phyloP scores from a whole-genome alignment of 2,329 filamentous ascomycete species.

The Colletotrichum sp. region DNA sequence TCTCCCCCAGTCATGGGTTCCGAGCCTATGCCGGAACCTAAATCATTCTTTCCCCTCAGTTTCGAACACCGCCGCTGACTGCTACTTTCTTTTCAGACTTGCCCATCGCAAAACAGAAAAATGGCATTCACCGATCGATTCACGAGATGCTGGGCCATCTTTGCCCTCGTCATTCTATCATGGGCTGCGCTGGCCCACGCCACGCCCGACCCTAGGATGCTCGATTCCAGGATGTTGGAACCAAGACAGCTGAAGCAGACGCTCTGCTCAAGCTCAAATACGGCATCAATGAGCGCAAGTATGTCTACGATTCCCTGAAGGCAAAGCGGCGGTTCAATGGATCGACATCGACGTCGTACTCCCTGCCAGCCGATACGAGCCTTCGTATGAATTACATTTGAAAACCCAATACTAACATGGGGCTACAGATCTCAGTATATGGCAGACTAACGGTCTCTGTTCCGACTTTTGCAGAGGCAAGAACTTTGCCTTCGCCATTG shows the following conservation, averaged over 20 bases:
- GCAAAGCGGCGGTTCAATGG: background rate
- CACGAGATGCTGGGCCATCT: conserved; percentile 21
- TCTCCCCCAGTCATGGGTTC: background rate
- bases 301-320: conserved; percentile 20
- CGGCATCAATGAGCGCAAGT: conserved; percentile 36
- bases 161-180: conserved; percentile 28
- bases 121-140: conserved; percentile 28
- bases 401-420: background rate
- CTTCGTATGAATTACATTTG: background rate
- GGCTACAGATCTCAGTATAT: conserved; percentile 56
- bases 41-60: background rate
- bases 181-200: conserved; percentile 26
- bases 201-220: background rate
- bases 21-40: background rate
- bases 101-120: background rate
- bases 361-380: background rate
- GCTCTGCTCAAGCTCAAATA: conserved; percentile 43
- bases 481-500: conserved; percentile 70
- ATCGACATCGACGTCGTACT: background rate
- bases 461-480: conserved; percentile 57
- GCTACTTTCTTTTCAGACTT: background rate
- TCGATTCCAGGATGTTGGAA: background rate
- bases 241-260: conserved; percentile 23
- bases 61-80: background rate
- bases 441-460: conserved; percentile 75